A percentile compares a stretch with the other conserved stretches of the same genome.
phyloP scores from a whole-genome alignment of 306 rosid genomes.

The Lablab purpureus region DNA sequence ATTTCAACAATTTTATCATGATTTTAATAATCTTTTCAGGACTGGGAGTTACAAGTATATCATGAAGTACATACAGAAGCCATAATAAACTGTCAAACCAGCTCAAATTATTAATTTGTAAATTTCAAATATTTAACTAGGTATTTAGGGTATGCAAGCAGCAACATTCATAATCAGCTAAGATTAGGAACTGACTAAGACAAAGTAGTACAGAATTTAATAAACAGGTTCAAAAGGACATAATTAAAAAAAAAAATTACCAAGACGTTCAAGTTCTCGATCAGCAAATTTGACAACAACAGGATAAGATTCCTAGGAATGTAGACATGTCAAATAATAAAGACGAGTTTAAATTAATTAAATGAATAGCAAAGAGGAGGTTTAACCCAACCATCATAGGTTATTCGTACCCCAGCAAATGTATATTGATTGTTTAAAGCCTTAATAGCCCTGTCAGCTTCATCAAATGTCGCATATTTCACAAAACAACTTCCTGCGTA shows the following conservation, averaged over 20 bases:
- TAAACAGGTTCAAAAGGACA: slow-evolving; percentile 33
- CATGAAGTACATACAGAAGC: background rate
- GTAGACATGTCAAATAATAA: slow-evolving; percentile 34
- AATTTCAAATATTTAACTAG: background rate
- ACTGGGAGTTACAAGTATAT: slow-evolving; percentile 12
- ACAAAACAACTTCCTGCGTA: slow-evolving; percentile 87
- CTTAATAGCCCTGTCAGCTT: slow-evolving; percentile 80
- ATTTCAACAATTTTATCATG: slow-evolving; percentile 5
- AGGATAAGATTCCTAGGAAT: slow-evolving; percentile 64
- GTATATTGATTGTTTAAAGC: slow-evolving; percentile 73
- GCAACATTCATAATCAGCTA: slow-evolving; percentile 15
- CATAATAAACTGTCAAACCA: slow-evolving; percentile 9
- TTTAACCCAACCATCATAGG: slow-evolving; percentile 13
- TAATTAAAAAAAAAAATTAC: slow-evolving; percentile 52
- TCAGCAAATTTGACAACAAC: slow-evolving; percentile 84
- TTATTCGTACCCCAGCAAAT: slow-evolving; percentile 79
- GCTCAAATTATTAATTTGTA: background rate
- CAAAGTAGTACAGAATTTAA: slow-evolving; percentile 10
- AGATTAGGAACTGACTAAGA: slow-evolving; percentile 22
- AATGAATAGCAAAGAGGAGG: slow-evolving; percentile 35
- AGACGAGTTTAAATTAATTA: slow-evolving; percentile 41
- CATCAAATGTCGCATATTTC: slow-evolving; percentile 72
- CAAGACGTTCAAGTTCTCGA: slow-evolving; percentile 67
- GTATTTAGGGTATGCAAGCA: background rate
- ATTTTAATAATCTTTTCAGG: slow-evolving; percentile 6